Percentiles rank a stretch among this genome's conserved stretches.
phyloP scores from a whole-genome alignment of 805 yeast genomes.

The Suhomyces faveliae region DNA sequence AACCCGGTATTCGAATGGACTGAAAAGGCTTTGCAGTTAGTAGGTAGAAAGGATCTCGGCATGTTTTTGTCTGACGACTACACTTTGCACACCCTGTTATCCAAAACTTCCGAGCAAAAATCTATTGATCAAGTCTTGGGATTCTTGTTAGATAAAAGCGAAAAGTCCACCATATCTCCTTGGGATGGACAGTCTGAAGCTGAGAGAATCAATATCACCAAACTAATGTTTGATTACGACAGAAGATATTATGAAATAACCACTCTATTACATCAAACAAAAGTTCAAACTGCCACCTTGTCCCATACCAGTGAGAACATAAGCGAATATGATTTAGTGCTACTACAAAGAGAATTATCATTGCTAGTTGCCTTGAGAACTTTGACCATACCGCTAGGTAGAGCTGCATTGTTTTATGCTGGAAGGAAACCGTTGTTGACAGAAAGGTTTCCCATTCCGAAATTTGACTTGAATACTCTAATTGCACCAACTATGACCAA shows the following conservation, averaged over 20 bases:
- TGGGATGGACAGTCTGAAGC: slow-evolving; percentile 74
- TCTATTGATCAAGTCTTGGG: slow-evolving; percentile 44
- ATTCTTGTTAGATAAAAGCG: slow-evolving; percentile 38
- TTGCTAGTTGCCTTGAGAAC: slow-evolving; percentile 67
- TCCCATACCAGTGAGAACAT: slow-evolving; percentile 35
- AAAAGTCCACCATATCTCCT: slow-evolving; percentile 43
- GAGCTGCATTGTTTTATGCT: slow-evolving; percentile 69
- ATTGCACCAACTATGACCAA: slow-evolving; percentile 67
- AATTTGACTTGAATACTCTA: slow-evolving; percentile 63
- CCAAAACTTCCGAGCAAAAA: slow-evolving; percentile 8
- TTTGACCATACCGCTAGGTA: slow-evolving; percentile 71
- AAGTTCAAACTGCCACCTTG: slow-evolving; percentile 53
- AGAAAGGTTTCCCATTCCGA: slow-evolving; percentile 79
- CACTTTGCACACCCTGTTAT: slow-evolving; percentile 1
- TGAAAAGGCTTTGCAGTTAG: slow-evolving; percentile 47
- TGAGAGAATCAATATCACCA: slow-evolving; percentile 65
- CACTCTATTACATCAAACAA: slow-evolving; percentile 66
- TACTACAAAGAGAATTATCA: slow-evolving; percentile 58
- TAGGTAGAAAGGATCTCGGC: slow-evolving; percentile 67
- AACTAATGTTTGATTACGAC: slow-evolving; percentile 72
- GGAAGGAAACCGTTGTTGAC: slow-evolving; percentile 77
- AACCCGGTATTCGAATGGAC: slow-evolving; percentile 50
- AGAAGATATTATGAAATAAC: slow-evolving; percentile 77
- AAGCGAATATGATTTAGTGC: slow-evolving; percentile 56
- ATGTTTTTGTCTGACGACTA: slow-evolving; percentile 19